Evolutionary conservation across 371 early-diverging fungal species (phyloP), one percentile per base, ranked within the genome.

Genomic region (Thermomucor indicae-seudaticae): DNA sequence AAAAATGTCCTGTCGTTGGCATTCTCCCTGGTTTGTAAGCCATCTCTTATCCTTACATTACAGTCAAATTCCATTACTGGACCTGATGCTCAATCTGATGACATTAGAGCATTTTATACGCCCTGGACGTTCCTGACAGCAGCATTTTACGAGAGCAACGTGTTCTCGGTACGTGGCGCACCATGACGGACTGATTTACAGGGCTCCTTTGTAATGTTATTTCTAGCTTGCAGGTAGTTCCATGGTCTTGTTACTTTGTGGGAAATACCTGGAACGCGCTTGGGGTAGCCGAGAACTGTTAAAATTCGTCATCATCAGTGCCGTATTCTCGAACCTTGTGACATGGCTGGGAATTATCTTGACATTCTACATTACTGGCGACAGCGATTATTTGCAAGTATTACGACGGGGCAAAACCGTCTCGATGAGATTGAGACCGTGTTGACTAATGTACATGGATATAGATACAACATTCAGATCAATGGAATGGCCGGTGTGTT

Each of bases 261-360:
- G 88, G 39, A 84, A 81, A 57, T 89, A 88, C 53, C 74, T 92
- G 58, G 92, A 89, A 63, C 75, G 81, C 10, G 78, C 74, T 41
- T 92, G 90, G 89, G 88, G 89, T 7, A 72, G 81, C 17, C 79
- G 68, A 43, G 89, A 87, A 50, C 62, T 86, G 25, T 43, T 86
- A n/a, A 89, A 81, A 51, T 86, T 78, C 57, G 59, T 84, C 19
- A 25, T 64, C 3, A 54, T 90, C 10, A 69, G 82, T 0, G 82
- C 72, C 30, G 49, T 81, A 3, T 55, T 77, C 5, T 59, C 85
- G 4, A 83, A 79, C 59, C 14, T 86, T 4, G 66, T 79, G 10
- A 70, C 84, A 3, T 78, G 75, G 57, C 42, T 85, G 20, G 78
- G 79, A 6, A 65, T 80, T 27, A 60, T 83, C 12, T 25, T 84